Evolutionary conservation across 805 yeast genomes (phyloP).

Genomic region (Starmerella stellata): DNA sequence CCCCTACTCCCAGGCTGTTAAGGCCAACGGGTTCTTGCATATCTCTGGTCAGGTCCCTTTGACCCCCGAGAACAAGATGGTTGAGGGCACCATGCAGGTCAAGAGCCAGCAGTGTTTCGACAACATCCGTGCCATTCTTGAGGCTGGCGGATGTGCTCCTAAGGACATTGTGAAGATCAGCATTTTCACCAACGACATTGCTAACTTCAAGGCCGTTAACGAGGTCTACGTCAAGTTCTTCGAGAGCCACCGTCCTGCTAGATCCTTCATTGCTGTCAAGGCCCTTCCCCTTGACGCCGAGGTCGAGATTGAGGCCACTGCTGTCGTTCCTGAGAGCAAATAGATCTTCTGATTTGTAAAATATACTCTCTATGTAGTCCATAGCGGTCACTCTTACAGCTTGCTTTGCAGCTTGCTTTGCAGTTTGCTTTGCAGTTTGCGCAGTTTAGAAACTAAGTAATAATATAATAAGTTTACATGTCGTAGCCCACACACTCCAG

Average conservation of each 20-base stretch:
- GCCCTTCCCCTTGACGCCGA: slow-evolving; percentile 75
- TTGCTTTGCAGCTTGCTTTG: too few relatives aligned
- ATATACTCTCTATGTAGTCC: too few relatives aligned
- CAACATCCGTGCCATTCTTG: slow-evolving; percentile 41
- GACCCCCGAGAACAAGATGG: slow-evolving; percentile 59
- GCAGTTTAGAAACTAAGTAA: too few relatives aligned
- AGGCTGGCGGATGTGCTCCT: slow-evolving; percentile 69
- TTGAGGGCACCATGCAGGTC: slow-evolving; percentile 49
- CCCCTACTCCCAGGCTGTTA: slow-evolving; percentile 87
- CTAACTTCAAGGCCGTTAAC: slow-evolving; percentile 69
- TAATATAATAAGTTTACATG: slow-evolving; percentile 6
- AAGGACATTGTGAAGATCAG: slow-evolving; percentile 75
- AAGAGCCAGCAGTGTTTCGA: slow-evolving; percentile 27
- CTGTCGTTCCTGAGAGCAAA: slow-evolving; percentile 33
- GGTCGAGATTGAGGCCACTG: slow-evolving; percentile 83
- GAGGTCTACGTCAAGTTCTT: slow-evolving; percentile 46
- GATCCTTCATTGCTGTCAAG: slow-evolving; percentile 93
- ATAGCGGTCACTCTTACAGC: too few relatives aligned
- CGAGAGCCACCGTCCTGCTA: slow-evolving; percentile 46
- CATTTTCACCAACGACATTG: slow-evolving; percentile 81
- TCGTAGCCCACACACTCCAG: slow-evolving; percentile 18
- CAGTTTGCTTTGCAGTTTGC: too few relatives aligned
- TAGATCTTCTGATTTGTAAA: too few relatives aligned
- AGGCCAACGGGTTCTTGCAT: slow-evolving; percentile 71
- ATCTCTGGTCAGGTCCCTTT: slow-evolving; percentile 92